Percentiles rank a stretch among this genome's conserved stretches.
These are phyloP conservation scores for Schoenoplectus tabernaemontani DNA, from an alignment of 202 grass and related monocot species.

Conservation along the genomic window DNA sequence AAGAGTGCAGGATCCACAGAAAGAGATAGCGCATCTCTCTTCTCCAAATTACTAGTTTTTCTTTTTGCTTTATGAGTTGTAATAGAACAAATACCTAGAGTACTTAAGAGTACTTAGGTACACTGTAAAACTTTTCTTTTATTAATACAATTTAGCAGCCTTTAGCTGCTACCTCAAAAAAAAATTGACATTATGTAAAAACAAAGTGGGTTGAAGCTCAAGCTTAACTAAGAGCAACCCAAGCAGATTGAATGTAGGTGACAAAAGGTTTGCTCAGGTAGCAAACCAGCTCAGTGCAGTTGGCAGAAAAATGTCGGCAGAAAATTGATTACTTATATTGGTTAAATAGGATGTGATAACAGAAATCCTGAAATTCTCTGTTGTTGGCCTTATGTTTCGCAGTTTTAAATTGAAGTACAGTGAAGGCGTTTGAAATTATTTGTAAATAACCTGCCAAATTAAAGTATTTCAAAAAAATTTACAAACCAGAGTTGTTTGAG, in stretches of 20 bases:
- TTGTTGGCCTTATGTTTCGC: not conserved
- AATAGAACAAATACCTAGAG: no score
- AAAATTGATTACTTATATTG: not conserved
- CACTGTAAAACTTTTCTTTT: no score
- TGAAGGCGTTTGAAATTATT: not conserved
- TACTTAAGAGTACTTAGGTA: no score
- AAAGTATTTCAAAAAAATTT: constrained; percentile 5
- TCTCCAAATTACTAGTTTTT: no score
- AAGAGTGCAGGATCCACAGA: no score
- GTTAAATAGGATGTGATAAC: not conserved
- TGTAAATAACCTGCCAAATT: not conserved
- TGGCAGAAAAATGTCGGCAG: not conserved
- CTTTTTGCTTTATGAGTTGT: no score
- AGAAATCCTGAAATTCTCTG: not conserved
- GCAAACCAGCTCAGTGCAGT: not conserved
- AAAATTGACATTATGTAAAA: not conserved
- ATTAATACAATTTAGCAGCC: no score
- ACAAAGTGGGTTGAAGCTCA: not conserved
- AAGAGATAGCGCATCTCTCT: no score
- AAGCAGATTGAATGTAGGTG: not conserved
- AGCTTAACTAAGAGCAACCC: not conserved
- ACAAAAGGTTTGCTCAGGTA: not conserved
- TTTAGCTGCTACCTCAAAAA: no score
- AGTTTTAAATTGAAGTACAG: not conserved
- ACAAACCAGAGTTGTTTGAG: constrained; percentile 70